Conservation (phyloP, 208 protist genomes). For the Trypanosoma scelopori region DNA sequence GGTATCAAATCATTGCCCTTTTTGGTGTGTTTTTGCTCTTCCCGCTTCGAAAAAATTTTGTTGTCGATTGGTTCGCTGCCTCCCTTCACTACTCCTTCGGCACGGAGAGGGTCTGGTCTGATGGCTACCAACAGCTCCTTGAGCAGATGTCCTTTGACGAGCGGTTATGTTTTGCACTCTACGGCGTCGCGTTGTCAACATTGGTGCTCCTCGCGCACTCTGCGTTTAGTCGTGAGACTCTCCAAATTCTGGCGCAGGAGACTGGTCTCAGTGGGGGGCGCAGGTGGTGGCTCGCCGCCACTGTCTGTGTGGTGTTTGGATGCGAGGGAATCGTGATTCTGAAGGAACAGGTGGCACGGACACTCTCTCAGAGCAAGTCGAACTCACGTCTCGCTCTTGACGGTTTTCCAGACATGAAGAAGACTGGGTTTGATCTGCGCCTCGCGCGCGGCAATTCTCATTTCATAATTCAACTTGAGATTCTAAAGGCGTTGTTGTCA, state of each 20-base stretch:
- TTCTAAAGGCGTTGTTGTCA: constrained; percentile 49
- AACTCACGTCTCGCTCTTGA: constrained; percentile 31
- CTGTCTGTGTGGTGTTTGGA: constrained; percentile 20
- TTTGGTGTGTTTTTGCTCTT: constrained; percentile 68
- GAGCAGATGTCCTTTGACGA: constrained; percentile 86
- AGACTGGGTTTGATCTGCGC: constrained; percentile 40
- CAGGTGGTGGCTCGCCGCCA: constrained; percentile 23
- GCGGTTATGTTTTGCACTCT: constrained; percentile 81
- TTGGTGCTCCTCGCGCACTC: constrained; percentile 46
- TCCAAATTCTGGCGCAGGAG: constrained; percentile 38
- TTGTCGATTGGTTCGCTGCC: constrained; percentile 72
- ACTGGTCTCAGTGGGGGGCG: constrained; percentile 32
- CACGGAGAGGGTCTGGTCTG: constrained; percentile 72
- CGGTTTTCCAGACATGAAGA: constrained; percentile 47
- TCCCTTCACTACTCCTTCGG: constrained; percentile 80
- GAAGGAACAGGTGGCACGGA: constrained; percentile 23
- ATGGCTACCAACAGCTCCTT: constrained; percentile 63
- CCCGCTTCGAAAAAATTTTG: constrained; percentile 64
- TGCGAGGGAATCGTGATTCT: constrained; percentile 27
- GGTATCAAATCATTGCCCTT: constrained; percentile 75
- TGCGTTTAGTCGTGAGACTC: constrained; percentile 52
- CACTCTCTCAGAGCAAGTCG: constrained; percentile 31
- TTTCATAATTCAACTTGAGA: constrained; percentile 76
- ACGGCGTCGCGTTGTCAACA: constrained; percentile 62
- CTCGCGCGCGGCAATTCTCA: constrained; percentile 60